A percentile compares a stretch with the other conserved stretches of the same genome.
Conservation (phyloP, 2,329 filamentous ascomycete genomes). For the Pseudonectria foliicola region DNA sequence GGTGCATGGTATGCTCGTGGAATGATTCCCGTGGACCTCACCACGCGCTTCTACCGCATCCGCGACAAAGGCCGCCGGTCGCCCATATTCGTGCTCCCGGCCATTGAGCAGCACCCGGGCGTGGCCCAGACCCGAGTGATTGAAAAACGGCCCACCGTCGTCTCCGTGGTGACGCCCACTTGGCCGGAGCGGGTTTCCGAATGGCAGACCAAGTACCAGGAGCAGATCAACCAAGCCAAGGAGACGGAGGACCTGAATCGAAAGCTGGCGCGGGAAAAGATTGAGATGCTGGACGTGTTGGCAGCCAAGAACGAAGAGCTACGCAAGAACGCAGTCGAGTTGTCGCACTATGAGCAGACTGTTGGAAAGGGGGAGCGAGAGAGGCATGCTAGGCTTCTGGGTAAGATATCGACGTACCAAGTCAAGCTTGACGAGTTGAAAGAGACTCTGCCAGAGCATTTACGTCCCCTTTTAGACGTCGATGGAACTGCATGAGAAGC, state of each 20-base stretch:
- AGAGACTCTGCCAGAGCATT: slow-evolving; percentile 6
- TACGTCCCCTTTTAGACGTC: slow-evolving; percentile 3
- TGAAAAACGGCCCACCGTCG: slow-evolving; percentile 36
- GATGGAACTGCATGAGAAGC: not conserved
- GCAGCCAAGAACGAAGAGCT: slow-evolving; percentile 15
- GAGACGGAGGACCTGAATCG: slow-evolving; percentile 11
- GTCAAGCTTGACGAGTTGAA: slow-evolving; percentile 12
- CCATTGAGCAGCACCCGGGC: slow-evolving; percentile 38
- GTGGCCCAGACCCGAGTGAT: slow-evolving; percentile 37
- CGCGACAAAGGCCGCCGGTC: slow-evolving; percentile 33
- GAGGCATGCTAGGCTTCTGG: slow-evolving; percentile 4
- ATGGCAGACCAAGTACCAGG: slow-evolving; percentile 19
- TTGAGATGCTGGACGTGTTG: slow-evolving; percentile 13
- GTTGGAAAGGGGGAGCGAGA: not conserved
- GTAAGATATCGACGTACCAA: slow-evolving; percentile 5
- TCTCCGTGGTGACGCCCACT: slow-evolving; percentile 23
- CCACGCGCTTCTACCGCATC: slow-evolving; percentile 46
- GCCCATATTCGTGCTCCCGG: slow-evolving; percentile 48
- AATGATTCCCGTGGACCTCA: slow-evolving; percentile 41
- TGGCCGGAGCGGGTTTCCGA: slow-evolving; percentile 28
- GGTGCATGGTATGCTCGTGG: slow-evolving; percentile 32
- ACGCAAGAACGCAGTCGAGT: slow-evolving; percentile 8
- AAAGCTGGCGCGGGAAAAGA: slow-evolving; percentile 14
- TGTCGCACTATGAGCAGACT: slow-evolving; percentile 14
- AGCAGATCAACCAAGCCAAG: slow-evolving; percentile 15